Conservation (phyloP, 2,329 filamentous ascomycete genomes). For the Aaosphaeria pasadenensis region DNA sequence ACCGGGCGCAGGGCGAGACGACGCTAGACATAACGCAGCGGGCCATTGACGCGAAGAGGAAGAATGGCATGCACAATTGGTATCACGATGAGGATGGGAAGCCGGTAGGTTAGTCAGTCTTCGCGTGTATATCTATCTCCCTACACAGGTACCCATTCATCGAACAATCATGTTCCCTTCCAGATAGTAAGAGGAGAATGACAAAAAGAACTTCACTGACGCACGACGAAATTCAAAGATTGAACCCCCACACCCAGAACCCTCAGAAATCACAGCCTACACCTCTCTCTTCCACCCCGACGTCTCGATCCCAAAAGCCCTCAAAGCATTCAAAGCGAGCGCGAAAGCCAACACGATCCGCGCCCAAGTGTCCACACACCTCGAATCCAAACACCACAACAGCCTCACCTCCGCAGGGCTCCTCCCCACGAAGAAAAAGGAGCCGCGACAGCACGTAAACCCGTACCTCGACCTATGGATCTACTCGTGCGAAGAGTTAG, state of each 20-base stretch:
- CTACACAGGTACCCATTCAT: slow-evolving; percentile 1
- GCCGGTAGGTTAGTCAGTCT: slow-evolving; percentile 12
- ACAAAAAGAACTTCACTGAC: neutral
- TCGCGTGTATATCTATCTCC: neutral
- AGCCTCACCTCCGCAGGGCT: slow-evolving; percentile 17
- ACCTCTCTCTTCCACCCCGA: slow-evolving; percentile 62
- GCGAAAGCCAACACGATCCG: slow-evolving; percentile 64
- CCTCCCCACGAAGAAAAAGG: slow-evolving; percentile 38
- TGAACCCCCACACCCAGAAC: slow-evolving; percentile 16
- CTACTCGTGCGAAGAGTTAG: slow-evolving; percentile 62
- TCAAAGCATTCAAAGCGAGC: slow-evolving; percentile 63
- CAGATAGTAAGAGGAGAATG: too few relatives aligned
- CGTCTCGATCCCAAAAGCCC: slow-evolving; percentile 58
- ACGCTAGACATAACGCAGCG: slow-evolving; percentile 50
- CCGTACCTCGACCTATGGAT: slow-evolving; percentile 67
- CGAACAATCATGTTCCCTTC: too few relatives aligned
- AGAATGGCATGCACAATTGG: slow-evolving; percentile 51
- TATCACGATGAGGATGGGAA: slow-evolving; percentile 45
- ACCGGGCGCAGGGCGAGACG: slow-evolving; percentile 51
- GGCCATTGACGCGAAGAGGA: slow-evolving; percentile 46
- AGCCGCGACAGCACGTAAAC: slow-evolving; percentile 49
- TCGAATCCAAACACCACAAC: slow-evolving; percentile 53
- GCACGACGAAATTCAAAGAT: slow-evolving; percentile 4
- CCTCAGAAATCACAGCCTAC: slow-evolving; percentile 63
- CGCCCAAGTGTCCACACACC: slow-evolving; percentile 53